Conservation (phyloP, 345 rosid species). For the Rubroshorea leprosula region DNA sequence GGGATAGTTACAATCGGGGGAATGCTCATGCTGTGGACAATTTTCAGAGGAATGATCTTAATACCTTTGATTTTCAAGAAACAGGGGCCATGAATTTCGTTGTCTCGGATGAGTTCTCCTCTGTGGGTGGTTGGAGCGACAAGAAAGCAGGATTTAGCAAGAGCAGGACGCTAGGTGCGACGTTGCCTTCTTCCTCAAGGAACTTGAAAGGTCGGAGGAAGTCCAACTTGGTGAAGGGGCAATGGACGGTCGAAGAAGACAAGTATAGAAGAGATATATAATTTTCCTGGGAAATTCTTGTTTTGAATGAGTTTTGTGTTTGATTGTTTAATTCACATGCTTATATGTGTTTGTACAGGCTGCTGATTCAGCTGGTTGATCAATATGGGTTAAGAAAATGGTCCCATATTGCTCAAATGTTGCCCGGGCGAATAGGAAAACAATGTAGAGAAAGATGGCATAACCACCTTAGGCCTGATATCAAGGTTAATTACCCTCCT, state of each 20-base stretch:
- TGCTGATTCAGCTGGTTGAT: conserved; percentile 56
- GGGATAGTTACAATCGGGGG: conserved; percentile 11
- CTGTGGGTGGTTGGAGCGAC: conserved; percentile 31
- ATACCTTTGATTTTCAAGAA: conserved; percentile 35
- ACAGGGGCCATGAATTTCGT: conserved; percentile 37
- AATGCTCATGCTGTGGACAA: conserved; percentile 46
- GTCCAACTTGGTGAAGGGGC: conserved; percentile 71
- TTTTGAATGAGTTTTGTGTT: no score
- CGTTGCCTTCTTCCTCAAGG: conserved; percentile 28
- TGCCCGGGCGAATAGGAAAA: conserved; percentile 87
- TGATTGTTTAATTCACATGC: background rate
- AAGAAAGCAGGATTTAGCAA: conserved; percentile 23
- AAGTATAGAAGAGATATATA: conserved; percentile 32
- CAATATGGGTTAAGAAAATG: conserved; percentile 67
- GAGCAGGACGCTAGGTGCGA: conserved; percentile 9
- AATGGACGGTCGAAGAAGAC: conserved; percentile 90
- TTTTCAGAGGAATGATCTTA: conserved; percentile 29
- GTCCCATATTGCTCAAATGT: conserved; percentile 75
- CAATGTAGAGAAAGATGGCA: conserved; percentile 99
- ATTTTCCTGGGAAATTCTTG: no score
- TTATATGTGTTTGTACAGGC: conserved; percentile 26
- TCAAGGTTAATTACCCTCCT: conserved; percentile 55
- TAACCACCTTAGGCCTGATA: conserved; percentile 85
- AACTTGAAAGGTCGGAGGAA: conserved; percentile 46
- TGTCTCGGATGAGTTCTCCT: conserved; percentile 58